Conservation (phyloP, 495 filamentous ascomycete genomes). For the Cercophora scortea region DNA sequence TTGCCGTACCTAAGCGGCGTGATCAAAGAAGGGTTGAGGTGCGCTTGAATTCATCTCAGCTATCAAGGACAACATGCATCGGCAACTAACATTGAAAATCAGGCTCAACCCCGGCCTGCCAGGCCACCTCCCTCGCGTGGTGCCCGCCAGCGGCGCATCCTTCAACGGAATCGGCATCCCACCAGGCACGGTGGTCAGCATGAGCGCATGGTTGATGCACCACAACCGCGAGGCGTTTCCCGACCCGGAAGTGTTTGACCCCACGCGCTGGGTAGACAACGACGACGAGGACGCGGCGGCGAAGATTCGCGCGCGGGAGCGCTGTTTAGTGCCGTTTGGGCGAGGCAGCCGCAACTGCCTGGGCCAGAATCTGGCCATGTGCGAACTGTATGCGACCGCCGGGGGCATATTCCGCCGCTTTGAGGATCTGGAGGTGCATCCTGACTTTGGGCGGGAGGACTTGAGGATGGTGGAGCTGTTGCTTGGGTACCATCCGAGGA, state of each 20-base stretch:
- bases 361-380: conserved; percentile 39
- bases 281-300: conserved; percentile 5
- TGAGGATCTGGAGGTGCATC: not conserved
- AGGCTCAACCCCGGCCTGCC: conserved; percentile 14
- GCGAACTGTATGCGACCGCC: conserved; percentile 38
- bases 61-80: no score
- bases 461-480: conserved; percentile 7
- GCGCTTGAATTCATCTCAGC: not conserved
- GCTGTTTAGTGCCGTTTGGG: conserved; percentile 35
- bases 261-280: conserved; percentile 36
- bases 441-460: conserved; percentile 1
- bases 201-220: conserved; percentile 26
- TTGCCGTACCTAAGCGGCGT: conserved; percentile 30
- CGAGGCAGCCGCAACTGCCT: conserved; percentile 42
- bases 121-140: conserved; percentile 15
- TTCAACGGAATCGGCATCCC: conserved; percentile 14
- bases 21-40: conserved; percentile 24
- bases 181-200: conserved; percentile 6
- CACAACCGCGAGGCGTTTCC: conserved; percentile 31
- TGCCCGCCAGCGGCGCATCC: conserved; percentile 15
- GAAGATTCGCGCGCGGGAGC: conserved; percentile 15
- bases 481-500: conserved; percentile 8
- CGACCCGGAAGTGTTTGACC: conserved; percentile 30
- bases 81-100: not conserved
- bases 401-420: conserved; percentile 32